Percentiles rank a stretch among this genome's conserved stretches.
phyloP scores from a whole-genome alignment of 2,329 filamentous ascomycete species.

The Verticillium nonalfalfae region DNA sequence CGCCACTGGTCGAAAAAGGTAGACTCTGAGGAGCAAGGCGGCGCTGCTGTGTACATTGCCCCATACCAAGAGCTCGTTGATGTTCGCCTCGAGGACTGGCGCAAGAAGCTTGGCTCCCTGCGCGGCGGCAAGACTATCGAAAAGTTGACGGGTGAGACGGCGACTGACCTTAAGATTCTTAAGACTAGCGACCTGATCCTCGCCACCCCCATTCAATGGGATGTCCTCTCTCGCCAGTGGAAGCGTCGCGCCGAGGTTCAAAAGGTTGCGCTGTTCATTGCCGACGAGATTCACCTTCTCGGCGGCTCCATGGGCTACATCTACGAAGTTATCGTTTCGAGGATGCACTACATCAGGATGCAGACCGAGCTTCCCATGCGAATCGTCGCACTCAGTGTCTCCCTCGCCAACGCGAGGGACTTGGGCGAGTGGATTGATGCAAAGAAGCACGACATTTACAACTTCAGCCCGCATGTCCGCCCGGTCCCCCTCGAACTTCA shows the following conservation, averaged over 20 bases:
- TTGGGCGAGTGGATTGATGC: constrained; percentile 97
- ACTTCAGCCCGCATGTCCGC: constrained; percentile 90
- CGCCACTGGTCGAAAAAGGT: constrained; percentile 75
- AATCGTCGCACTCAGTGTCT: constrained; percentile 85
- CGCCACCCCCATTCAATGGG: constrained; percentile 92
- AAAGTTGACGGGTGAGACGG: constrained; percentile 89
- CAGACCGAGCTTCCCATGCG: constrained; percentile 81
- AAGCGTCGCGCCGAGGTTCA: constrained; percentile 94
- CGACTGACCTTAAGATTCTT: constrained; percentile 81
- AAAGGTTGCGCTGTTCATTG: constrained; percentile 83
- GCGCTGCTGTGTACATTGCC: constrained; percentile 86
- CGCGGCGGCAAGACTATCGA: constrained; percentile 83
- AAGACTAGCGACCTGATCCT: constrained; percentile 84
- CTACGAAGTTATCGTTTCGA: constrained; percentile 95
- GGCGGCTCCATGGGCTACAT: constrained; percentile 81
- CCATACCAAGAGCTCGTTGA: constrained; percentile 94
- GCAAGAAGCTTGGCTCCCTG: constrained; percentile 64
- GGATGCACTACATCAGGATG: constrained; percentile 92
- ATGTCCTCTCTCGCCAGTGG: constrained; percentile 93
- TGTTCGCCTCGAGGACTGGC: constrained; percentile 76
- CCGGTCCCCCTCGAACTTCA: constrained; percentile 88
- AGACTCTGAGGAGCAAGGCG: constrained; percentile 34
- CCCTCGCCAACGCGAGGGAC: constrained; percentile 86
- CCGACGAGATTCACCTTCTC: constrained; percentile 90
- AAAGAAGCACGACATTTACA: constrained; percentile 96